Evolutionary conservation across 306 rosid species (phyloP).

Genomic region (Alnus rubra): DNA sequence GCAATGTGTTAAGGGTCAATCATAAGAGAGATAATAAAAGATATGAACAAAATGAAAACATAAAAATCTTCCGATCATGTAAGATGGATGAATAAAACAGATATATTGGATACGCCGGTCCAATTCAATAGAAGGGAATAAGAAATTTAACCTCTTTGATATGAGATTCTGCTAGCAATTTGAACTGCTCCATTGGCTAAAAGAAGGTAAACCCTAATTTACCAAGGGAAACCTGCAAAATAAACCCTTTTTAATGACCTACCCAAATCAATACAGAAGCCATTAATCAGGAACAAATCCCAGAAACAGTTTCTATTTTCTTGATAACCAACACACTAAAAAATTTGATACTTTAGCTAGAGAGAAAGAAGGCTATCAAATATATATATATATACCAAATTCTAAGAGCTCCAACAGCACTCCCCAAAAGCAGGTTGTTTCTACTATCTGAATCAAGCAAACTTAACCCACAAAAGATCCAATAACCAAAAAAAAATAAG

Average conservation of each 20-base stretch:
- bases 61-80: not conserved
- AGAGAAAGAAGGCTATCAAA: constrained; percentile 28
- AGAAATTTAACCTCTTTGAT: constrained; percentile 62
- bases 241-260: constrained; percentile 9
- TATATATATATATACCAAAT: constrained; percentile 26
- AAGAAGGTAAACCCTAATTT: constrained; percentile 36
- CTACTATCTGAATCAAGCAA: constrained; percentile 36
- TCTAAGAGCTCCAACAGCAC: constrained; percentile 40
- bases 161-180: constrained; percentile 53
- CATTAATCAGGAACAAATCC: constrained; percentile 27
- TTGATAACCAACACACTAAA: not conserved
- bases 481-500: constrained; percentile 28
- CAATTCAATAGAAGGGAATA: constrained; percentile 29
- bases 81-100: constrained; percentile 1
- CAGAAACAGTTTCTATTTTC: constrained; percentile 32
- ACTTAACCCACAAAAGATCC: constrained; percentile 33
- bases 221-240: constrained; percentile 47
- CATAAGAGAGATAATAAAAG: constrained; percentile 28
- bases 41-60: constrained; percentile 17
- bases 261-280: constrained; percentile 26
- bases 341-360: constrained; percentile 14
- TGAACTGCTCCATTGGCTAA: constrained; percentile 59
- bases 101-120: constrained; percentile 22
- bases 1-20: constrained; percentile 29
- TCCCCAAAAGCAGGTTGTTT: constrained; percentile 30